Conservation (phyloP, 371 early-diverging fungal species). For the Mucor ambiguus region DNA sequence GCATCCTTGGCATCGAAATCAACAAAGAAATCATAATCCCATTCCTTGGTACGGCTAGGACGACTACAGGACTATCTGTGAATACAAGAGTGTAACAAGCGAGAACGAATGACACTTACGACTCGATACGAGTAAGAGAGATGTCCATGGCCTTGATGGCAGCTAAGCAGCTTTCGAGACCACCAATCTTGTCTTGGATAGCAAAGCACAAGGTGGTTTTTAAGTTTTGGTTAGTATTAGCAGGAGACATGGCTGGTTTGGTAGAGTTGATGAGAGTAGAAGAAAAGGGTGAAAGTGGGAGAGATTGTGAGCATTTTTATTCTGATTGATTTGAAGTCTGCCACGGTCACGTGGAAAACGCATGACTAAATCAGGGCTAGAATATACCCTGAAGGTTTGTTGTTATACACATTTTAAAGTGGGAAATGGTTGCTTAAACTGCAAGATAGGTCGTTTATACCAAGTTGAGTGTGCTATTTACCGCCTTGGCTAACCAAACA, state of each 20-base stretch:
- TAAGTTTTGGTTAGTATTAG: slow-evolving; percentile 16
- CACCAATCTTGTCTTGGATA: slow-evolving; percentile 84
- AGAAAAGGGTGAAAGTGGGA: neutral
- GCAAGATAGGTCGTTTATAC: too few relatives aligned
- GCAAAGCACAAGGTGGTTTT: slow-evolving; percentile 78
- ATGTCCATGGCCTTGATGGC: slow-evolving; percentile 75
- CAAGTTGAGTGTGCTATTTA: too few relatives aligned
- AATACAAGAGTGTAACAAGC: neutral
- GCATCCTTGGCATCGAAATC: slow-evolving; percentile 74
- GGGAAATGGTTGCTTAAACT: too few relatives aligned
- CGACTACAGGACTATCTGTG: slow-evolving; percentile 47
- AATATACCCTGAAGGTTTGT: too few relatives aligned
- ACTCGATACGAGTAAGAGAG: slow-evolving; percentile 92
- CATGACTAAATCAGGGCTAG: too few relatives aligned
- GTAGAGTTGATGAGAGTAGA: neutral
- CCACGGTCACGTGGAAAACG: slow-evolving; percentile 21
- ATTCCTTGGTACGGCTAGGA: slow-evolving; percentile 77
- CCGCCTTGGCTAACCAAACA: too few relatives aligned
- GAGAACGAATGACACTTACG: slow-evolving; percentile 42
- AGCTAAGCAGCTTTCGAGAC: slow-evolving; percentile 81
- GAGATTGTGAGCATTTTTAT: neutral
- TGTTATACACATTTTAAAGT: too few relatives aligned
- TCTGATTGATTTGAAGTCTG: neutral
- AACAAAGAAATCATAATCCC: slow-evolving; percentile 93
- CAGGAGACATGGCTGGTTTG: slow-evolving; percentile 13